phyloP scores from a whole-genome alignment of 2,329 filamentous ascomycete species.

The Paecilomyces dactylethromorphus region DNA sequence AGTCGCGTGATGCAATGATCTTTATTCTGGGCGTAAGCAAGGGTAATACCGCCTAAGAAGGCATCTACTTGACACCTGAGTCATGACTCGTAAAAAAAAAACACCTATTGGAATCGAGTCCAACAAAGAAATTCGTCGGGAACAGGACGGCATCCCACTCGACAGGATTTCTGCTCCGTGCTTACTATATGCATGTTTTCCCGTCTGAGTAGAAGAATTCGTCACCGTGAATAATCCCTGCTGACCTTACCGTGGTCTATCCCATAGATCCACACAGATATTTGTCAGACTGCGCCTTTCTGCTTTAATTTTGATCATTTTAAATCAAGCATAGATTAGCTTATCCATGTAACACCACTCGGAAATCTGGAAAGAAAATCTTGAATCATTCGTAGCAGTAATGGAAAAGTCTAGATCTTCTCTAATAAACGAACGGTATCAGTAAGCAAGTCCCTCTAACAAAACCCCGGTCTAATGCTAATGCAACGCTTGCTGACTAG shows the following conservation, averaged over 20 bases:
- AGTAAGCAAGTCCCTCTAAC: not conserved
- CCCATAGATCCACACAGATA: not conserved
- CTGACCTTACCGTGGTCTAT: not conserved
- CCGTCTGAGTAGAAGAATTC: not conserved
- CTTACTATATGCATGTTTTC: not conserved
- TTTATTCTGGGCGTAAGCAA: too few relatives aligned
- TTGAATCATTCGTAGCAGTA: not conserved
- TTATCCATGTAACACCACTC: not conserved
- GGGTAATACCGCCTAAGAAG: too few relatives aligned
- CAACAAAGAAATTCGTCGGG: not conserved
- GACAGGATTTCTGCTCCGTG: not conserved
- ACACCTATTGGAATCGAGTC: not conserved
- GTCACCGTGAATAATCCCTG: not conserved
- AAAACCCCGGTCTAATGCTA: not conserved
- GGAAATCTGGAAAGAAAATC: not conserved
- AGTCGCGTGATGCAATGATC: too few relatives aligned
- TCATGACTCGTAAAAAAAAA: not conserved
- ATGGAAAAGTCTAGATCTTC: not conserved
- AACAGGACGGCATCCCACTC: not conserved
- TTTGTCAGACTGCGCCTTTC: too few relatives aligned
- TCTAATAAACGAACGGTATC: not conserved
- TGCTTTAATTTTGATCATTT: too few relatives aligned
- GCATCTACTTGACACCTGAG: too few relatives aligned
- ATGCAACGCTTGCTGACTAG: not conserved
- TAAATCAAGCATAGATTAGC: too few relatives aligned